These are phyloP conservation scores for Carex myosuroides DNA, from an alignment of 176 grass and related monocot species.

Conservation along the genomic window DNA sequence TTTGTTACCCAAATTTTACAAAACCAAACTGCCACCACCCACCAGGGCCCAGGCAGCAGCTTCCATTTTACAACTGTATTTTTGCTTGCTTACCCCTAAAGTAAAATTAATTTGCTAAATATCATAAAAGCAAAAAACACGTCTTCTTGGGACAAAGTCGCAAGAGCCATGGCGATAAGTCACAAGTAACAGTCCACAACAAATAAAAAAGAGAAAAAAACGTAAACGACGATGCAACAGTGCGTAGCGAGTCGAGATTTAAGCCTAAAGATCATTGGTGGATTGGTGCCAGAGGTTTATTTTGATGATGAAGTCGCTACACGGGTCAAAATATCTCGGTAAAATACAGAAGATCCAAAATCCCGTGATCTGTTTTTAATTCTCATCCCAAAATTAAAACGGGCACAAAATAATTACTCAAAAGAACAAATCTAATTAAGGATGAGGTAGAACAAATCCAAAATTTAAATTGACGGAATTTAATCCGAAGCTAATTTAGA, in stretches of 20 bases:
- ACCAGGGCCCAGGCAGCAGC: not conserved
- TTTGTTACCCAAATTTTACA: not conserved
- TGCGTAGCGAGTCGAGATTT: not conserved
- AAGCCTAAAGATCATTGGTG: not conserved
- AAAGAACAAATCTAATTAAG: not conserved
- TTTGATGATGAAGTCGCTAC: not conserved
- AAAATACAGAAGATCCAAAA: not conserved
- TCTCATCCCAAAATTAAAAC: not conserved
- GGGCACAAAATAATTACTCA: not conserved
- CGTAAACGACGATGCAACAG: not conserved
- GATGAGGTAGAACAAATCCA: not conserved
- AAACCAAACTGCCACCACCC: not conserved
- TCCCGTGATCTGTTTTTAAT: not conserved
- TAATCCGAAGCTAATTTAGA: not conserved
- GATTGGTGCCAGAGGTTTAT: not conserved
- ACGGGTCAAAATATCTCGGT: not conserved
- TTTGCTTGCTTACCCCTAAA: not conserved
- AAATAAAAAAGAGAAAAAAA: not conserved
- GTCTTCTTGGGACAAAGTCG: not conserved
- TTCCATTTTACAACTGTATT: not conserved
- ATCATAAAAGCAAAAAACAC: not conserved
- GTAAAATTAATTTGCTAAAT: not conserved
- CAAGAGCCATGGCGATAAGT: not conserved
- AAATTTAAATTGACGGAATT: not conserved
- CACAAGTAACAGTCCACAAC: not conserved